Evolutionary conservation across 2,329 filamentous ascomycete species (phyloP).

Genomic region (Diaporthe sp.): DNA sequence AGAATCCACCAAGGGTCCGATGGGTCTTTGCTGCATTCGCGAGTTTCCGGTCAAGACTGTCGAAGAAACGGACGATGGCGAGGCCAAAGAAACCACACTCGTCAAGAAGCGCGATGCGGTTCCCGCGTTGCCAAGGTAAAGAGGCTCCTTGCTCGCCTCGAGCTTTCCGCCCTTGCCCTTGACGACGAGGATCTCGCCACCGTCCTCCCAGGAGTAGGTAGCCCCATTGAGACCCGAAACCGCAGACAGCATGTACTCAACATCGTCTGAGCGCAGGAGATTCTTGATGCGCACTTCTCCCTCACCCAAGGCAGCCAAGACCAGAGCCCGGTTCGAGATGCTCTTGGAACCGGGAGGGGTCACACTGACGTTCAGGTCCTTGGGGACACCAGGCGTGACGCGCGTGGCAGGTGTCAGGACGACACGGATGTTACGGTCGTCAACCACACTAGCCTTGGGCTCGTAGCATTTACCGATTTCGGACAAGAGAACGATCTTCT

Average conservation of each 20-base stretch:
- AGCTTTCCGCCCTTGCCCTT: constrained; percentile 91
- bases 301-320: constrained; percentile 90
- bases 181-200: constrained; percentile 90
- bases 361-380: constrained; percentile 77
- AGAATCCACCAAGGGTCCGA: constrained; percentile 92
- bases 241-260: constrained; percentile 97
- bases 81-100: constrained; percentile 87
- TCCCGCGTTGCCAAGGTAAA: constrained; percentile 96
- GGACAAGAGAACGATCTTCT: constrained; percentile 94
- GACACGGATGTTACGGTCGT: constrained; percentile 85
- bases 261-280: constrained; percentile 94
- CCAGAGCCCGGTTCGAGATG: constrained; percentile 93
- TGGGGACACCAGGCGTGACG: constrained; percentile 79
- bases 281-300: constrained; percentile 92
- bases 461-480: constrained; percentile 92
- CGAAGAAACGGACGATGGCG: constrained; percentile 71
- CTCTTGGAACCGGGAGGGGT: constrained; percentile 96
- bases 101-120: constrained; percentile 97
- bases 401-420: constrained; percentile 84
- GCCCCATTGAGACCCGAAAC: constrained; percentile 86
- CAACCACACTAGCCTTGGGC: constrained; percentile 88
- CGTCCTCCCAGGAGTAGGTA: constrained; percentile 92
- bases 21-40: constrained; percentile 95
- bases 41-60: constrained; percentile 93
- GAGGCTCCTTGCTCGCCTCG: constrained; percentile 77